Percentiles rank a stretch among this genome's conserved stretches.
phyloP scores from a whole-genome alignment of 805 yeast species.

The Nakazawaea ernobii region DNA sequence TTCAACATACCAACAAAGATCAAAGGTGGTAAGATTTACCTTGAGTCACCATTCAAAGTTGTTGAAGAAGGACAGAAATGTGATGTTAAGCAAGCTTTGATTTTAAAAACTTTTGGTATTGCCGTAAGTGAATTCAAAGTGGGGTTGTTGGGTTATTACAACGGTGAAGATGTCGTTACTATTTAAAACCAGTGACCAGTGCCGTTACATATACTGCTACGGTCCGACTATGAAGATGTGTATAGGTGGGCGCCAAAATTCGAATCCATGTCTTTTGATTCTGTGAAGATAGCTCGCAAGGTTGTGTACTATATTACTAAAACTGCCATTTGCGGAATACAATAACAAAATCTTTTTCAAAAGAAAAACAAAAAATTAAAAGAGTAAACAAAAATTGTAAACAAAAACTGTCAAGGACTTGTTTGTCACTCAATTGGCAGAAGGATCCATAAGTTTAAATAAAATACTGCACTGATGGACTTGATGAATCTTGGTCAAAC shows the following conservation, averaged over 20 bases:
- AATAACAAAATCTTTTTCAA: too few relatives aligned
- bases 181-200: background rate
- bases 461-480: conserved; percentile 25
- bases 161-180: conserved; percentile 45
- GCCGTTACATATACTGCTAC: too few relatives aligned
- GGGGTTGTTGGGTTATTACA: conserved; percentile 69
- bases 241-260: too few relatives aligned
- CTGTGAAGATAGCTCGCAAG: background rate
- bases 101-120: conserved; percentile 91
- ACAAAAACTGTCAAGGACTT: too few relatives aligned
- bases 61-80: conserved; percentile 74
- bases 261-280: too few relatives aligned
- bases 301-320: background rate
- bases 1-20: conserved; percentile 89
- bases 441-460: too few relatives aligned
- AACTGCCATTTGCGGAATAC: too few relatives aligned
- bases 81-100: conserved; percentile 86
- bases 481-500: conserved; percentile 46
- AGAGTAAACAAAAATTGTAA: background rate
- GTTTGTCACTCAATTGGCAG: background rate
- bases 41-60: conserved; percentile 73
- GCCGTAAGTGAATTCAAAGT: conserved; percentile 92
- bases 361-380: too few relatives aligned
- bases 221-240: too few relatives aligned
- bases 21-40: conserved; percentile 78